Evolutionary conservation across 768 basidiomycete species (phyloP).

Genomic region (Obba rivulosa): DNA sequence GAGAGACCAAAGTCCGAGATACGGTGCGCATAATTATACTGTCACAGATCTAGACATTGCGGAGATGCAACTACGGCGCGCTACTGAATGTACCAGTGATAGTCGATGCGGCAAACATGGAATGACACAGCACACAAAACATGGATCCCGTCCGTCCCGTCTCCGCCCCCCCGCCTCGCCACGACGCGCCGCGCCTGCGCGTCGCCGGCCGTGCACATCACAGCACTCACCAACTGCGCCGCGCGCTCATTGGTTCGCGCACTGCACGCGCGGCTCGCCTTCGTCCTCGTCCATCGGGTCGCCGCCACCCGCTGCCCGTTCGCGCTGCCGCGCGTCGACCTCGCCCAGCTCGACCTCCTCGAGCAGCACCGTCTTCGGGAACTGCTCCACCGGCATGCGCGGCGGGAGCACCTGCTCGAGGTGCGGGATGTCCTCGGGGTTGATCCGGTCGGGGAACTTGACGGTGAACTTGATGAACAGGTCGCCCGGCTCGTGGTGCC

Average conservation of each 20-base stretch:
- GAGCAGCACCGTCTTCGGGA: conserved; percentile 57
- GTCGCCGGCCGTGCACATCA: neutral
- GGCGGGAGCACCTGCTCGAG: conserved; percentile 86
- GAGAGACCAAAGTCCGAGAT: conserved; percentile 1
- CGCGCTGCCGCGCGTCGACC: conserved; percentile 62
- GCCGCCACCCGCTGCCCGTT: conserved; percentile 55
- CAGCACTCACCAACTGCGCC: neutral
- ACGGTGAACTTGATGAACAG: conserved; percentile 84
- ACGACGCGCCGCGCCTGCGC: neutral
- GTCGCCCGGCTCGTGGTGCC: conserved; percentile 96
- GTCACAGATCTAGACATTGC: conserved; percentile 12
- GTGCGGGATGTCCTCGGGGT: conserved; percentile 55
- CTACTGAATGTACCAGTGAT: conserved; percentile 9
- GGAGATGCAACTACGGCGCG: conserved; percentile 13
- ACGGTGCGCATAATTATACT: conserved; percentile 12
- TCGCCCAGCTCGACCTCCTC: conserved; percentile 87
- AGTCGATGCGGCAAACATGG: conserved; percentile 13
- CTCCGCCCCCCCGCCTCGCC: conserved; percentile 2
- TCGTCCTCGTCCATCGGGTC: conserved; percentile 92
- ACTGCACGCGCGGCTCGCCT: conserved; percentile 88
- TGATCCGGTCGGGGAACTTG: conserved; percentile 82
- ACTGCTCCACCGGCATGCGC: conserved; percentile 60
- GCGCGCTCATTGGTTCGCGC: conserved; percentile 72
- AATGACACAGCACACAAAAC: conserved; percentile 9
- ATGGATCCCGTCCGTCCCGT: conserved; percentile 4